These are phyloP conservation scores for Casuarina glauca DNA, from an alignment of 306 rosid species.

Conservation along the genomic window DNA sequence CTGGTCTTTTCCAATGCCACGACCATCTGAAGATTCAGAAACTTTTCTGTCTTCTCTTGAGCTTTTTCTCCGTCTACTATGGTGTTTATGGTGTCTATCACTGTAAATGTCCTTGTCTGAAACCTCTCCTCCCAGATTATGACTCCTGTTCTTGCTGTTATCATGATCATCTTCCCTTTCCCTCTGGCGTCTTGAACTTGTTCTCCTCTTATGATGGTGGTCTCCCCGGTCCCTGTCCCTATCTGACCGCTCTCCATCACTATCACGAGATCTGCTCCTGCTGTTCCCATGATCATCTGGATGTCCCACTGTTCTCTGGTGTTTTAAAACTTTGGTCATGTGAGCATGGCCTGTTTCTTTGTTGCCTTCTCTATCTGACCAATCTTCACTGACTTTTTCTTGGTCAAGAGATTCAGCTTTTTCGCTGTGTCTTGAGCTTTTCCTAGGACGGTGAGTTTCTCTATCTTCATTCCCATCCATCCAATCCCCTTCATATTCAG, in stretches of 20 bases:
- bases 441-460: constrained; percentile 32
- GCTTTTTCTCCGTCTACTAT: constrained; percentile 21
- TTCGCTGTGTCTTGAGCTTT: constrained; percentile 38
- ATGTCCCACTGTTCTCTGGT: constrained; percentile 5
- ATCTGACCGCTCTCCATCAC: constrained; percentile 33
- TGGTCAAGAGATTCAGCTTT: constrained; percentile 12
- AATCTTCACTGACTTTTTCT: constrained; percentile 11
- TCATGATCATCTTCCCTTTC: constrained; percentile 24
- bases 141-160: constrained; percentile 22
- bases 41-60: background rate
- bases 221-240: constrained; percentile 26
- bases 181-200: constrained; percentile 31
- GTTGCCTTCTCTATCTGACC: constrained; percentile 22
- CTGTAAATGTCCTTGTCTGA: constrained; percentile 19
- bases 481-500: constrained; percentile 40
- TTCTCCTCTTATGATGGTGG: constrained; percentile 27
- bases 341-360: constrained; percentile 9
- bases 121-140: constrained; percentile 27
- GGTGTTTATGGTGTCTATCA: constrained; percentile 27
- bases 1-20: background rate
- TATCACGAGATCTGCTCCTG: constrained; percentile 27
- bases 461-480: constrained; percentile 16
- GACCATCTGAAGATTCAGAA: constrained; percentile 13
- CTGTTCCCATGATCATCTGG: constrained; percentile 18
- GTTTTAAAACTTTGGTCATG: constrained; percentile 22